phyloP scores from a whole-genome alignment of 495 filamentous ascomycete species.

The Penicillium diatomitis region DNA sequence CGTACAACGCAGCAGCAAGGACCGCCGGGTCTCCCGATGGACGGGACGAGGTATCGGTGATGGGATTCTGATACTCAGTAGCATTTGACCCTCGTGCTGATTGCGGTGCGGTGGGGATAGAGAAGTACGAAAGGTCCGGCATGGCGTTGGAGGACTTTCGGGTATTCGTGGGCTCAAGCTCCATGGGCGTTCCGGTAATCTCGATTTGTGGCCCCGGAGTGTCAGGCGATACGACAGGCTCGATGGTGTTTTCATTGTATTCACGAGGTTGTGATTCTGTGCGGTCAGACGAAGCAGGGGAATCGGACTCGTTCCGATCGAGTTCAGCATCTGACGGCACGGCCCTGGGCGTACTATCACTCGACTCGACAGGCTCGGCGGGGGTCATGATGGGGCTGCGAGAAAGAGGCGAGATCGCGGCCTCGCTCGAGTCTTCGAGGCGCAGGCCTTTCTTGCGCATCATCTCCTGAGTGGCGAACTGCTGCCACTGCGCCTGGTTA shows the following conservation, averaged over 20 bases:
- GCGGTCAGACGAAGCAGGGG: constrained; percentile 14
- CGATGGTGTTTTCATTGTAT: constrained; percentile 31
- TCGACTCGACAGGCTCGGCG: not conserved
- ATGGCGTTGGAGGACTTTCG: constrained; percentile 31
- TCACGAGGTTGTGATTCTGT: constrained; percentile 9
- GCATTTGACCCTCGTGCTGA: constrained; percentile 9
- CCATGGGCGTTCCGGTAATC: constrained; percentile 23
- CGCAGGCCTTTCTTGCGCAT: constrained; percentile 21
- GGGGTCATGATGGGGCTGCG: constrained; percentile 18
- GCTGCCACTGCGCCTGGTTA: constrained; percentile 68
- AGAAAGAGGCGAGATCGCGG: constrained; percentile 30
- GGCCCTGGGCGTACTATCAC: constrained; percentile 1
- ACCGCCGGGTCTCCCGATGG: constrained; percentile 21
- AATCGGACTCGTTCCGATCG: constrained; percentile 9
- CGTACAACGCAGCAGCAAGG: constrained; percentile 24
- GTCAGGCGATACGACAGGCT: constrained; percentile 31
- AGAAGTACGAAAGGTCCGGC: constrained; percentile 23
- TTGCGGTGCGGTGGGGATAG: constrained; percentile 16
- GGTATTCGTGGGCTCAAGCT: constrained; percentile 19
- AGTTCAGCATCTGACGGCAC: not conserved
- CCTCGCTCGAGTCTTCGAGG: constrained; percentile 14
- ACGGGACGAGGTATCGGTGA: constrained; percentile 7
- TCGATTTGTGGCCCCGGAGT: constrained; percentile 35
- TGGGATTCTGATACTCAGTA: constrained; percentile 9
- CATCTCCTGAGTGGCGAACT: constrained; percentile 47